Evolutionary conservation across 2,329 filamentous ascomycete genomes (phyloP).

Genomic region (Apiospora saccharicola): DNA sequence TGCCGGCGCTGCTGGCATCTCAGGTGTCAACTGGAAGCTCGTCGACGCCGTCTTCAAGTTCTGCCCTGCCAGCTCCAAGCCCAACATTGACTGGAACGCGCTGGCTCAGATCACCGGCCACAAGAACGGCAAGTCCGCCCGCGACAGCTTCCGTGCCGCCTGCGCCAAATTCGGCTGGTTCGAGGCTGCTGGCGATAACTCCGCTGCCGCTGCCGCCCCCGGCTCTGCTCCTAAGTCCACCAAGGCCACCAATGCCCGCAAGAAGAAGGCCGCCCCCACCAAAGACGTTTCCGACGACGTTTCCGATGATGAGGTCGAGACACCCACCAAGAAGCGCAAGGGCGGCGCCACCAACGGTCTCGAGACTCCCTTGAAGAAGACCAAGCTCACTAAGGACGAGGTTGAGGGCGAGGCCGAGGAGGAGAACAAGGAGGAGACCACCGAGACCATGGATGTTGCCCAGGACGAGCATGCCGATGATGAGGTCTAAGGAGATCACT

Average conservation of each 20-base stretch:
- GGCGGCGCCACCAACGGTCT: not conserved
- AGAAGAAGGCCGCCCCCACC: no score
- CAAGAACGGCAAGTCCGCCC: constrained; percentile 2
- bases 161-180: not conserved
- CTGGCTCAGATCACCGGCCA: not conserved
- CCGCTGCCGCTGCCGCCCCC: not conserved
- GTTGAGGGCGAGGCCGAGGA: not conserved
- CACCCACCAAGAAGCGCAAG: constrained; percentile 13
- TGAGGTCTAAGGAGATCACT: not conserved
- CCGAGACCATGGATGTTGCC: not conserved
- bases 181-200: not conserved
- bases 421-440: not conserved
- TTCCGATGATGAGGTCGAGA: not conserved
- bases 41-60: not conserved
- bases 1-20: not conserved
- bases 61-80: not conserved
- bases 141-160: not conserved
- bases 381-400: not conserved
- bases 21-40: not conserved
- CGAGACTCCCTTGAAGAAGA: not conserved
- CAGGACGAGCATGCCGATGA: not conserved
- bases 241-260: not conserved
- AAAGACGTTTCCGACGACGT: no score
- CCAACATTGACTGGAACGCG: not conserved
- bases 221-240: not conserved